Percentiles rank a stretch among this genome's conserved stretches.
Conservation (phyloP, 2,329 filamentous ascomycete species). For the Aspergillaceae sp. region DNA sequence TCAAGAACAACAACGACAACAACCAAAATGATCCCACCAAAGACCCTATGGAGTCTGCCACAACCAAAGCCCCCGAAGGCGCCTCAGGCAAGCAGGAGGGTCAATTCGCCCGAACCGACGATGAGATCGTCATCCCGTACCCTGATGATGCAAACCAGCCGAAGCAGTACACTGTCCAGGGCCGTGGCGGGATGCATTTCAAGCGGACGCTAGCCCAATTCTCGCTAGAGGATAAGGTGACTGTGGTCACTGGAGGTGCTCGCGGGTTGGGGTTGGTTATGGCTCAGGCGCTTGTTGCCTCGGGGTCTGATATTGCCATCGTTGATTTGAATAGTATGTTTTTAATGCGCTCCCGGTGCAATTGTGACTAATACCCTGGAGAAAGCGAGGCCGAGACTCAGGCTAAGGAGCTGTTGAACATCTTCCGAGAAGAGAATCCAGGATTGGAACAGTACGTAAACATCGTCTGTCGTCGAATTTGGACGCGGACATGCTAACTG, state of each 20-base stretch:
- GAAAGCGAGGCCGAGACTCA: conserved; percentile 77
- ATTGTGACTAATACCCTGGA: conserved; percentile 26
- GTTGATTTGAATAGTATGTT: conserved; percentile 84
- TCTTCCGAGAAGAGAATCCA: conserved; percentile 73
- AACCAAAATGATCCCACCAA: conserved; percentile 15
- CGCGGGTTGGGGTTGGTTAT: conserved; percentile 85
- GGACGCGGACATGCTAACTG: too few relatives aligned
- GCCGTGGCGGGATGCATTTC: conserved; percentile 70
- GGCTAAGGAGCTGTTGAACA: conserved; percentile 62
- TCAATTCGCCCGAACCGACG: conserved; percentile 69
- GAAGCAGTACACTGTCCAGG: conserved; percentile 59
- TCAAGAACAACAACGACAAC: conserved; percentile 18
- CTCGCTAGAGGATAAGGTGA: conserved; percentile 75
- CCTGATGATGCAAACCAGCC: conserved; percentile 67
- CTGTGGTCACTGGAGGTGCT: conserved; percentile 82
- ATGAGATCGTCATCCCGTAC: conserved; percentile 68
- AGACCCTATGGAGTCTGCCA: conserved; percentile 18
- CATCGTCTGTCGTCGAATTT: conserved; percentile 1
- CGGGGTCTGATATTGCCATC: conserved; percentile 80
- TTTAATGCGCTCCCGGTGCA: background rate
- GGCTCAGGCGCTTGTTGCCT: conserved; percentile 82
- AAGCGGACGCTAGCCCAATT: conserved; percentile 80
- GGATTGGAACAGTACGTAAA: conserved; percentile 54
- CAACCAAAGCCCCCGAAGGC: conserved; percentile 23
- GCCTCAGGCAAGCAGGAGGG: conserved; percentile 46